Conservation (phyloP, 768 basidiomycete genomes). For the Plicaturopsis crispa region DNA sequence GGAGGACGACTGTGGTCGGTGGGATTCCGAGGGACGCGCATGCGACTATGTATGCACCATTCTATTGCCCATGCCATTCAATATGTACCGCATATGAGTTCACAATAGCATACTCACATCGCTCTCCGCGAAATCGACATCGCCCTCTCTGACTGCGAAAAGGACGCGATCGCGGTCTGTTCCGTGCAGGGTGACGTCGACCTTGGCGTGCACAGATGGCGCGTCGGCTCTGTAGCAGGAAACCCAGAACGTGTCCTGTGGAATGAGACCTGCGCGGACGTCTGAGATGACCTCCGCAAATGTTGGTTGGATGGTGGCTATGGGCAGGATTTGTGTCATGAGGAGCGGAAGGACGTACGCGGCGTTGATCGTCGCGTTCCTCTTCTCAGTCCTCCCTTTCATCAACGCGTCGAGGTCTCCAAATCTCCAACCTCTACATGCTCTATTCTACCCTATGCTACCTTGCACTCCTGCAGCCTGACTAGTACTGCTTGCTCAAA, state of each 20-base stretch:
- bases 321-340: conserved; percentile 28
- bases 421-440: too few species aligned
- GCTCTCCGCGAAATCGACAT: conserved; percentile 30
- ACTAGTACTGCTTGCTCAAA: too few species aligned
- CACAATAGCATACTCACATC: conserved; percentile 22
- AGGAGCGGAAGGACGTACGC: not conserved
- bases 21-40: conserved; percentile 42
- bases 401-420: too few species aligned
- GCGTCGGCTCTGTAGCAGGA: conserved; percentile 55
- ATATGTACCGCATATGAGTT: too few species aligned
- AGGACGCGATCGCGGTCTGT: conserved; percentile 40
- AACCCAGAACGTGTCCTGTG: conserved; percentile 62
- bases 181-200: conserved; percentile 46
- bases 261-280: conserved; percentile 47
- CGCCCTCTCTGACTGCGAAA: conserved; percentile 38
- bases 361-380: not conserved
- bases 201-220: conserved; percentile 52
- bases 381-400: too few species aligned
- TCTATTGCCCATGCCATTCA: conserved; percentile 1
- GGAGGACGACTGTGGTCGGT: conserved; percentile 39
- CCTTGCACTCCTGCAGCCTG: too few species aligned
- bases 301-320: conserved; percentile 53
- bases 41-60: conserved; percentile 33
- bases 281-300: conserved; percentile 56
- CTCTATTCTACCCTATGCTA: too few species aligned